Conservation (phyloP, 768 basidiomycete species). For the Boletus huronensis region DNA sequence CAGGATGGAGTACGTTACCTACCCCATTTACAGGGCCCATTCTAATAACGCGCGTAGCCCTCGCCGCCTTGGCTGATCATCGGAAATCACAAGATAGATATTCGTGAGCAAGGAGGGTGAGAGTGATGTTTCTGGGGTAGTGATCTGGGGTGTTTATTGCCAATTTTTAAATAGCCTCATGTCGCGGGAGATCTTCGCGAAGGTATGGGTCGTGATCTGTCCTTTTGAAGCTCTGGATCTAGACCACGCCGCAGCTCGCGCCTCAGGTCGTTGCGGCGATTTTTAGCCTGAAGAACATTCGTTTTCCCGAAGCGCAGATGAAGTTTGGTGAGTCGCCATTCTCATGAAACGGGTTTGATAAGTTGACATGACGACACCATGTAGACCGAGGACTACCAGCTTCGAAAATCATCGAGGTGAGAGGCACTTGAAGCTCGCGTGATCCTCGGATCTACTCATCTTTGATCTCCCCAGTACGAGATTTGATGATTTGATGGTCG, state of each 20-base stretch:
- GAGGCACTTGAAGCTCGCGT: background rate
- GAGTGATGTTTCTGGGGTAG: background rate
- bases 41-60: conserved; percentile 10
- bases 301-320: conserved; percentile 2
- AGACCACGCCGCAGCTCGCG: conserved; percentile 33
- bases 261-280: conserved; percentile 44
- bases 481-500: conserved; percentile 27
- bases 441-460: background rate
- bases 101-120: conserved; percentile 23
- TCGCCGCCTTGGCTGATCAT: background rate
- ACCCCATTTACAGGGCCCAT: background rate
- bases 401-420: conserved; percentile 22
- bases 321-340: conserved; percentile 9
- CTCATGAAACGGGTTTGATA: background rate
- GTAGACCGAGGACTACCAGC: conserved; percentile 12
- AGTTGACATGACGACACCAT: background rate
- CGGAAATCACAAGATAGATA: conserved; percentile 7
- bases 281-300: conserved; percentile 41
- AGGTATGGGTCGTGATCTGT: conserved; percentile 9
- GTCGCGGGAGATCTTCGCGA: conserved; percentile 25
- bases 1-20: conserved; percentile 36
- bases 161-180: conserved; percentile 28
- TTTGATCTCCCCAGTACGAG: conserved; percentile 8
- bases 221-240: conserved; percentile 15
- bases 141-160: background rate